Evolutionary conservation across 2,329 filamentous ascomycete genomes (phyloP), one percentile per base, ranked within the genome.

Genomic region (Pseudogymnoascus sp.): DNA sequence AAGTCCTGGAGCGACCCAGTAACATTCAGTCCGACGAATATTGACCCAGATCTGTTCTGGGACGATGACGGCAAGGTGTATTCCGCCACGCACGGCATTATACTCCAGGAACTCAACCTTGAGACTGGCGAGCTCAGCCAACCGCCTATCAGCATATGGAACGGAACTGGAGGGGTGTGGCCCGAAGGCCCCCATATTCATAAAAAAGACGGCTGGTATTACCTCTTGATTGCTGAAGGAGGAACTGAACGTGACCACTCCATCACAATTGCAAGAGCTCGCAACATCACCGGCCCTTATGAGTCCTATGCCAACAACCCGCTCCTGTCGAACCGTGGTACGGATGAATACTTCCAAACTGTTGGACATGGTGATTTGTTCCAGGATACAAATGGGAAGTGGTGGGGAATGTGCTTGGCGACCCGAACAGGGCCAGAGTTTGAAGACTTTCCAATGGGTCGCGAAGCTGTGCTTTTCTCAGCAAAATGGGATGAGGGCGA

Each of bases 1-100:
- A 84, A 84, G 0, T 83, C 83, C 0, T 86, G 84, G 84, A 84
- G 81, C 0, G 83, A 86, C 58, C 83, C 84, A 0, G 69, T 82
- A 6, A 83, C 82, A 66, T 75, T 78, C 68, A 86, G 86, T 68
- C 82, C 81, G 0, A 85, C 81, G 0, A 84, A 83, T 1, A 86
- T 87, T 66, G 84, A 87, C 66, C 84, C 84, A 0, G 81, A 79
- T 1, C 72, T 85, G 3, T 85, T 84, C 70, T 81, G 84, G 67
- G 81, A 85, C 62, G 78, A 80, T 36, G 77, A 81, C 60, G 81
- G 81, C 14, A 74, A 71, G 58, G 83, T 83, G 67, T 84, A 79
- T 77, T 81, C 83, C 65, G 75, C 79, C 66, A 84, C 83, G 63
- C 76, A 41, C 67, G 70, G 0, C 57, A 72, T 18, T 75, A 76